Evolutionary conservation across 257 asterid species (phyloP), one percentile per base, ranked within the genome.

Genomic region (Asclepias syriaca): DNA sequence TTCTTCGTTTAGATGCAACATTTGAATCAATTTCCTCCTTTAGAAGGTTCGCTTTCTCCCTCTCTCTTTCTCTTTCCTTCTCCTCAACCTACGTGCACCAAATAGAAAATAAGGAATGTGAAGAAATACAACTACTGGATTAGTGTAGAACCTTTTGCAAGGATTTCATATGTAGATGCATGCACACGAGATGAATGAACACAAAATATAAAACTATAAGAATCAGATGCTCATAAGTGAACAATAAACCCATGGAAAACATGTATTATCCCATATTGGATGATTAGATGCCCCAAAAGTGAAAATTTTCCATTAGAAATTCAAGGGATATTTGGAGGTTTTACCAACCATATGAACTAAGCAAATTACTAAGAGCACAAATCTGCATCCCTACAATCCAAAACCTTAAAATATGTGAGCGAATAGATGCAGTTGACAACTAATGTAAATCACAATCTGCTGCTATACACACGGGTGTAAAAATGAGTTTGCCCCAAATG

Each of bases 1-100:
- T 92, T 75, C 98, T 89, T 81, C 97, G 89, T 90, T 92, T 95
- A 10, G 98, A 84, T 77, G 80, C 85, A 11, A 92, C 95, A 83
- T 83, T 88, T 72, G 84, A 71, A 80, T 95, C 97, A 68, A 82
- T 29, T 63, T 95, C 98, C 75, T 92, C 99, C 87, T 94, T 94
- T 79, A 56, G 76, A 59, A 77, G 61, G 75, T 72, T 80, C 39
- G 71, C 73, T 81, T 88, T 94, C 60, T 91, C 96, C 80, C 95
- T 83, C 77, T 94, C 98, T 83, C 96, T 89, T 66, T 91, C 98
- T 79, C 96, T 84, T 70, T 89, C 89, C 72, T 86, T 84, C 72
- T 87, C 98, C 49, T 92, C 99, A 82, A 86, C 82, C 99, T 95
- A 77, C 73, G 80, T 45, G 37, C 21, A 69, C 43, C 61, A 75